Evolutionary conservation across 768 basidiomycete genomes (phyloP).

Genomic region (Candolleomyces eurysporus): DNA sequence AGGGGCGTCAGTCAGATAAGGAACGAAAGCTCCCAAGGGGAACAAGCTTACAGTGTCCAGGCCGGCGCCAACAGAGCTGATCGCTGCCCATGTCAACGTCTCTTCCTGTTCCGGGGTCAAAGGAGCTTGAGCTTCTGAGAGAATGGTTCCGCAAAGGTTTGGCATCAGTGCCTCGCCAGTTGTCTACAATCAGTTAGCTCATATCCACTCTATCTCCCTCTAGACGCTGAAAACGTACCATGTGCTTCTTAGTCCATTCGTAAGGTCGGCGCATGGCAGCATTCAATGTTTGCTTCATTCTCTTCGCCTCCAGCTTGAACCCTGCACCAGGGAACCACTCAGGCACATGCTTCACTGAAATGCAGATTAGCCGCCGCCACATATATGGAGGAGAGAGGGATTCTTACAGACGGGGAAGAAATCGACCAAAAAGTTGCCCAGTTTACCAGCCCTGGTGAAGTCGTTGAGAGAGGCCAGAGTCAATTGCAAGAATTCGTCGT

Average conservation of each 20-base stretch:
- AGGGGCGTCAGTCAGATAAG: slow-evolving; percentile 2
- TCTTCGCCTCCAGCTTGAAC: slow-evolving; percentile 8
- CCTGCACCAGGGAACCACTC: slow-evolving; percentile 12
- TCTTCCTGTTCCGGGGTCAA: slow-evolving; percentile 55
- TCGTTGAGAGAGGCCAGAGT: slow-evolving; percentile 2
- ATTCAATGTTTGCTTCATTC: slow-evolving; percentile 33
- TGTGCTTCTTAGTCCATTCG: slow-evolving; percentile 58
- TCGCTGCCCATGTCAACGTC: slow-evolving; percentile 62
- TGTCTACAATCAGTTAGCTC: slow-evolving; percentile 35
- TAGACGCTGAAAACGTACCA: slow-evolving; percentile 34
- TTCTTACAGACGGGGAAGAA: slow-evolving; percentile 3
- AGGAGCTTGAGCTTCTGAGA: slow-evolving; percentile 50
- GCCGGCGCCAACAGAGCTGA: slow-evolving; percentile 51
- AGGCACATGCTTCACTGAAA: slow-evolving; percentile 10
- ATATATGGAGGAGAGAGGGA: background rate
- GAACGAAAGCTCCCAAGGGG: background rate
- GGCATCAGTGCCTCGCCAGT: slow-evolving; percentile 44
- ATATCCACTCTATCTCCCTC: slow-evolving; percentile 9
- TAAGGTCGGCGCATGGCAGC: slow-evolving; percentile 56
- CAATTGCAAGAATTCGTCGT: slow-evolving; percentile 6
- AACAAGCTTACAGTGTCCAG: slow-evolving; percentile 47
- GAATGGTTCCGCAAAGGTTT: slow-evolving; percentile 54
- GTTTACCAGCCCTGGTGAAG: background rate
- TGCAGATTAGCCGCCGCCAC: background rate
- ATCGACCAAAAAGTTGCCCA: slow-evolving; percentile 11